phyloP scores from a whole-genome alignment of 164 flowering plant genomes.

The Kalanchoe fedtschenkoi region DNA sequence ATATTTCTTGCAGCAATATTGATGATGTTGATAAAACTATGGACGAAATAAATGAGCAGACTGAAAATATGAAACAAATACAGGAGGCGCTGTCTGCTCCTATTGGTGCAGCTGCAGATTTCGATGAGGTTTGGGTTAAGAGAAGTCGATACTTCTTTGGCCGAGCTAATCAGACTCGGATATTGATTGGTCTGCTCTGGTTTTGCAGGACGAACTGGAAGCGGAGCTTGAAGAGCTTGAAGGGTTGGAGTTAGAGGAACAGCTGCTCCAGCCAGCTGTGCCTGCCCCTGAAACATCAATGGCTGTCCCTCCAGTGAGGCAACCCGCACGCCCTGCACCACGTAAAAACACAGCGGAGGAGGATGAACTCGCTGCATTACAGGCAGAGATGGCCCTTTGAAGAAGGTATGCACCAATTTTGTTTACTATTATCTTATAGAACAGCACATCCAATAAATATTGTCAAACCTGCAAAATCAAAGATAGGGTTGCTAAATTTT shows the following conservation, averaged over 20 bases:
- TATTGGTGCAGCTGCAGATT: conserved; percentile 53
- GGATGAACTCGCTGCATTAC: conserved; percentile 55
- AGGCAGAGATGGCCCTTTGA: conserved; percentile 63
- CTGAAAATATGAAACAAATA: conserved; percentile 61
- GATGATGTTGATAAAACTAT: conserved; percentile 63
- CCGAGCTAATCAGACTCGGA: not conserved
- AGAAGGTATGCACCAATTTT: not conserved
- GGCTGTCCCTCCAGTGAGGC: conserved; percentile 29
- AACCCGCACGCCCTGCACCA: conserved; percentile 27
- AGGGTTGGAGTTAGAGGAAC: conserved; percentile 50
- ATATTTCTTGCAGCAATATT: conserved; percentile 29
- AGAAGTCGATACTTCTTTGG: not conserved
- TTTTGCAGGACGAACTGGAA: conserved; percentile 45
- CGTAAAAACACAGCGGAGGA: conserved; percentile 42
- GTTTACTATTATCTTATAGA: not conserved
- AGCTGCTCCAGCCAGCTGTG: conserved; percentile 50
- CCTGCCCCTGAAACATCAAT: conserved; percentile 44
- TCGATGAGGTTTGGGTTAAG: conserved; percentile 37
- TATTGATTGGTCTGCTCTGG: not conserved
- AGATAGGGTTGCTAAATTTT: not conserved
- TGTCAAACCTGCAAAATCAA: not conserved
- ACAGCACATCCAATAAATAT: not conserved
- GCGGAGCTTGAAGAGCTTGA: conserved; percentile 65
- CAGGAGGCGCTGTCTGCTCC: conserved; percentile 61
- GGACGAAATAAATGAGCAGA: conserved; percentile 66